Evolutionary conservation across 768 basidiomycete genomes (phyloP), one percentile per base, ranked within the genome.

Genomic region (Russula compacta): DNA sequence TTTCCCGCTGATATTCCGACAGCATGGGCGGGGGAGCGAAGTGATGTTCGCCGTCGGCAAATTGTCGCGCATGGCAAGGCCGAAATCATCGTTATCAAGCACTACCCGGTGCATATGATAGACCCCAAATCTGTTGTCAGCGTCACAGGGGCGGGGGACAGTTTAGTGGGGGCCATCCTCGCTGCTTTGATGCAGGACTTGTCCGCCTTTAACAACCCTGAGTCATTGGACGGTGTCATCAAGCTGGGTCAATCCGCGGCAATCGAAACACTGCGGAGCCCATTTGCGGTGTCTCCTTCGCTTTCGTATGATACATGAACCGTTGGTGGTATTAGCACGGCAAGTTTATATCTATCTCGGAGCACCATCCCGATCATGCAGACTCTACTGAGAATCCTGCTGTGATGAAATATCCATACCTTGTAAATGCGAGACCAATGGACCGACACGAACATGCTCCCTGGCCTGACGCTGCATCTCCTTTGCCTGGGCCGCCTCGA

Each of bases 81-180:
- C 4, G 74, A 76, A 15, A 72, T 80, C 4, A 69, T 92, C 8
- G 78, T 89, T 6, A 50, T 95, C 35, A 83, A 84, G 44, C 88
- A 94, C 69, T 92, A 87, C 70, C 82, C 89, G 11, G 78, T 90
- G 15, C 73, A 81, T 10, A 68, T 61, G 4, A 66, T 82, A 6
- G 51, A 68, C 4, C 38, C 64, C 6, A 69, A 71, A 15, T 67
- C 70, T 29, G 67, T 76, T 10, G 73, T 86, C 21, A 94, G 86
- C 66, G 90, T 92, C 9, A 98, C 95, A 0, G 95, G 95, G 1
- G 94, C 91, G 1, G 95, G 95, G 0, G 95, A 98, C 73, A 86
- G 90, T 3, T 81, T 97, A 29, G 93, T 90, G 1, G 95, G 94
- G 6, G 83, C 87, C 1, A 69, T 97, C 35, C 72, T 95, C n/a